Evolutionary conservation across 2,329 filamentous ascomycete genomes (phyloP), one percentile per base, ranked within the genome.

Genomic region (Trichoderma koningiopsis): DNA sequence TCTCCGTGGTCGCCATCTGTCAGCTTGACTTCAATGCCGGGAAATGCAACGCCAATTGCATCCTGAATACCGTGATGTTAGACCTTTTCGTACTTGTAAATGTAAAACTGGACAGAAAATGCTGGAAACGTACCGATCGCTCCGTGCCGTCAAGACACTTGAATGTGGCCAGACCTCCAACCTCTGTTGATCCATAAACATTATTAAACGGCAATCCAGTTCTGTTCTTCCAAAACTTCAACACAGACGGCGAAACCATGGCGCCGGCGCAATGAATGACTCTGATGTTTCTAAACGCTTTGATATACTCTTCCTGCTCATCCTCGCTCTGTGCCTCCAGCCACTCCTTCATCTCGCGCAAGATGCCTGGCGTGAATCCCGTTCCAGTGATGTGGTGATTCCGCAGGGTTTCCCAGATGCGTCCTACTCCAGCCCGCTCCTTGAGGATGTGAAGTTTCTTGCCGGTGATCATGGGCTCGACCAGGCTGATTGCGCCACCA

Each of bases 1-100:
- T 72, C 72, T 29, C 74, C 72, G 10, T 71, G 63, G n/a, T 73
- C 71, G 1, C 71, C 73, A 16, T 72, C 67, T 0, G 73, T 70
- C 6, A 73, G 24, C 37, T 71, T 71, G 4, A 70, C 63, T 4
- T 72, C 52, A 11, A 71, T 65, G 14, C 60, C 66, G 4, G 66
- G 65, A 19, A 63, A 37, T 14, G 69, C 65, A 2, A 35, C 57
- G 5, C 71, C 70, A 6, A 72, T 67, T 2, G 63, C 70, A 22
- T 68, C 56, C 71, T 72, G 5, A 16, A 19, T 7, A 61, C 11
- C 2, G 0, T 19, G 6, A 55, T 7, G 19, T 53, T 31, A 68
- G 35, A 11, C 33, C 10, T 4, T 47, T 6, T 33, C 5, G 2
- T 3, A 43, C 3, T 16, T 19, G 6, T 10, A n/a, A 19, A 1